Conservation (phyloP, 2,329 filamentous ascomycete genomes). For the Fusarium praegraminearum region DNA sequence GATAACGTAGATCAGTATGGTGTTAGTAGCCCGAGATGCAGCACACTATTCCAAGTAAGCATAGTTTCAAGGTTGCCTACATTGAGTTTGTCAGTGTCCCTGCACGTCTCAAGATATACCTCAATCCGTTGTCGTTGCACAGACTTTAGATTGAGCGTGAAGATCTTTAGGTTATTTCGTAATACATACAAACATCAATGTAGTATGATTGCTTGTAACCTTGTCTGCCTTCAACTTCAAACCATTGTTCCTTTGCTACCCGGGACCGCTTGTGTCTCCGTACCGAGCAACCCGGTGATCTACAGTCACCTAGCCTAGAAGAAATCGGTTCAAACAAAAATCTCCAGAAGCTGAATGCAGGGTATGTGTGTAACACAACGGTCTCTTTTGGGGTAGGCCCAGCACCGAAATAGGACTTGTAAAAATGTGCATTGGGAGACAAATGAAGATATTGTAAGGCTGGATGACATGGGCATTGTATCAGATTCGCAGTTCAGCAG, state of each 20-base stretch:
- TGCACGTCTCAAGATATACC: conserved; percentile 1
- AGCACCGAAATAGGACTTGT: conserved; percentile 6
- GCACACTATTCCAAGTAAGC: conserved; percentile 9
- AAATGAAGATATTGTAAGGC: conserved; percentile 17
- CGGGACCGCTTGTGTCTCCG: conserved; percentile 17
- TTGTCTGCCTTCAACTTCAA: not conserved
- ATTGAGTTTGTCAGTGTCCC: not conserved
- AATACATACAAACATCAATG: not conserved
- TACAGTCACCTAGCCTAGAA: not conserved
- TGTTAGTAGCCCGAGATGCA: not conserved
- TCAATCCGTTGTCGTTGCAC: not conserved
- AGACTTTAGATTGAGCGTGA: not conserved
- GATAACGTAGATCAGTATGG: not conserved
- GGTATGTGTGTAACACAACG: not conserved
- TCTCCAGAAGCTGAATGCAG: not conserved
- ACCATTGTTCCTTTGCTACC: conserved; percentile 20
- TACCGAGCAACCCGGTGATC: not conserved
- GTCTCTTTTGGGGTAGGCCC: conserved; percentile 6
- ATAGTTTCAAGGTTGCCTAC: conserved; percentile 36
- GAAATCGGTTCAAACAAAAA: not conserved
- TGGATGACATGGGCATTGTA: conserved; percentile 27
- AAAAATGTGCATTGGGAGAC: not conserved
- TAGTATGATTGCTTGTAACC: not conserved
- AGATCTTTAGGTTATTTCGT: too few species aligned
- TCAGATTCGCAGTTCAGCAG: conserved; percentile 28